Evolutionary conservation across 345 rosid genomes (phyloP).

Genomic region (Gossypium bickii): DNA sequence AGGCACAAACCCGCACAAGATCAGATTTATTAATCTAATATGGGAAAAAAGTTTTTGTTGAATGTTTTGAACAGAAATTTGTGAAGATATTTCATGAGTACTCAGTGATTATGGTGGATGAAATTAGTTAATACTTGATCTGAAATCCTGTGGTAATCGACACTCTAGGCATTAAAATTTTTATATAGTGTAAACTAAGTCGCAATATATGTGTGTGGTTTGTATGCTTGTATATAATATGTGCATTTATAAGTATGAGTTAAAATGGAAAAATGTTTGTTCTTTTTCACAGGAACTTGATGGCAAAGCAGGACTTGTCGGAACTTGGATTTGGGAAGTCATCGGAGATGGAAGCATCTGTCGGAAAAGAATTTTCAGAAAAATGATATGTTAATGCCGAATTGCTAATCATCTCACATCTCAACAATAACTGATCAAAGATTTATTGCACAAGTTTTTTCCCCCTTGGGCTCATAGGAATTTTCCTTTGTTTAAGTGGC

Average conservation of each 20-base stretch:
- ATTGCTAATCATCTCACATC: background rate
- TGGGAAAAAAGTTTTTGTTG: background rate
- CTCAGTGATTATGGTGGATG: background rate
- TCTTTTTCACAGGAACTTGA: slow-evolving; percentile 60
- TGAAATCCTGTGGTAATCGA: background rate
- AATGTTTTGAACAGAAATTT: background rate
- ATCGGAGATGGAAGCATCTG: slow-evolving; percentile 28
- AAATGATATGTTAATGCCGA: background rate
- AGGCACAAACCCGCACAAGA: background rate
- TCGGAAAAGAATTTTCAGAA: slow-evolving; percentile 5
- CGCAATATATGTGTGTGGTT: background rate
- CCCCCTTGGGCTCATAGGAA: background rate
- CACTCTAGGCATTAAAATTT: background rate
- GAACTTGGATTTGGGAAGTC: slow-evolving; percentile 75
- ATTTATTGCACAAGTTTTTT: background rate
- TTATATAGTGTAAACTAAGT: background rate
- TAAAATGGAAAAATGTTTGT: background rate
- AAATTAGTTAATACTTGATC: background rate
- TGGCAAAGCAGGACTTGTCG: slow-evolving; percentile 85
- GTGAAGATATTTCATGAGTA: background rate
- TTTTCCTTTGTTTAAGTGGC: background rate
- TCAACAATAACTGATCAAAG: background rate
- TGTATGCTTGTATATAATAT: background rate
- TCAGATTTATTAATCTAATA: background rate
- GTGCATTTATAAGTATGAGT: background rate